Base-by-base conservation (phyloP, 2,329 filamentous ascomycete species). In the Rasamsonia emersonii region DNA sequence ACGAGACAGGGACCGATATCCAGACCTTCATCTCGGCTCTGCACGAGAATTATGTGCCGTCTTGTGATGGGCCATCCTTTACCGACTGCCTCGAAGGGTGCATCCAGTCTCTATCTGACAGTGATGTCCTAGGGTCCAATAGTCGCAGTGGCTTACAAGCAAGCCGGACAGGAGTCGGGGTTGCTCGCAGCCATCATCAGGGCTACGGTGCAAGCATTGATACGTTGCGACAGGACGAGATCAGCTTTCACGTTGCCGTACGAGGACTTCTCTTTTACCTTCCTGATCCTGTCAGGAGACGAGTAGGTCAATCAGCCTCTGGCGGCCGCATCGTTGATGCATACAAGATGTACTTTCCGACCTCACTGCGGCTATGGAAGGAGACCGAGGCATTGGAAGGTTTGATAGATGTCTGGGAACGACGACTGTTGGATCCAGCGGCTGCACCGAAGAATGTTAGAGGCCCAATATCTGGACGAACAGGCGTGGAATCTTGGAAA, bases 271-370 rank as follows among this genome's bases (percentile, higher is more conserved):
- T 95, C 0, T 93, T 93, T 53, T 79, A 78, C 7, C 70, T 98
- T 2, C 91, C 91, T 2, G 75, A 75, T 45, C 89, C 89, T 0
- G 91, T 98, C 7, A 89, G 84, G 53, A 72, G 68, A 54, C 65
- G 46, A 50, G 56, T 48, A 45, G 63, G 50, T 47, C 58, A 51
- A 46, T 62, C 49, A 40, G 44, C 37, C n/a, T 52, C 38, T 35
- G 47, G 40, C 27, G 45, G 45, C 37, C 50, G 33, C 38, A 49
- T 32, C 32, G 55, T 68, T 38, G 83, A 86, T 48, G 73, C 82
- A 1, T 80, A 79, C 61, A 88, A 83, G 50, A 94, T 98, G 84
- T 93, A 88, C 45, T 98, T 91, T 50, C 91, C 91, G 0, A 78
- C 78, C 0, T 86, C 82, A 34, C 64, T 93, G 24, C 86, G 86